These are phyloP conservation scores for Apiotrichum porosum DNA, from an alignment of 1,284 basidiomycete genomes.

Conservation along the genomic window DNA sequence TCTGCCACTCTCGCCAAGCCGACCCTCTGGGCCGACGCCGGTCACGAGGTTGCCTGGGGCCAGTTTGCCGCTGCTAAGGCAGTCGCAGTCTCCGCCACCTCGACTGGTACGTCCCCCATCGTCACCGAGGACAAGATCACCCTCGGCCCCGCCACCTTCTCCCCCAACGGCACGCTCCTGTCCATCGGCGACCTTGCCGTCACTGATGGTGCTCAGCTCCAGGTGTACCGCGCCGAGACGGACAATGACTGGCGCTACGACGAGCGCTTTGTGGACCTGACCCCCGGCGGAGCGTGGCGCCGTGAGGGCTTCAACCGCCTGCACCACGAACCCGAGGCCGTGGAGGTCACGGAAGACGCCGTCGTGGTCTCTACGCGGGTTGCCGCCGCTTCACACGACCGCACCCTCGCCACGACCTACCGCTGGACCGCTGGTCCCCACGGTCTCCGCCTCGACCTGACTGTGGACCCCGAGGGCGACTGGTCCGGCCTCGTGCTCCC, in stretches of 20 bases:
- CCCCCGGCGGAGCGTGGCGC: constrained; percentile 1
- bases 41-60: constrained; percentile 19
- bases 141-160: constrained; percentile 18
- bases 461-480: constrained; percentile 10
- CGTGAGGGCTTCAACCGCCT: constrained; percentile 13
- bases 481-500: constrained; percentile 13
- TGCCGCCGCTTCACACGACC: constrained; percentile 6
- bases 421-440: constrained; percentile 6
- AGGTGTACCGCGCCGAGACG: constrained; percentile 24
- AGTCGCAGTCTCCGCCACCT: too few species aligned
- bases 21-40: constrained; percentile 12
- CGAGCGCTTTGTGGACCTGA: too few species aligned
- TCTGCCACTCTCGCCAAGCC: not conserved
- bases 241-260: constrained; percentile 21
- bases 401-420: constrained; percentile 12
- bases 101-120: too few species aligned
- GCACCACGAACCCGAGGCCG: constrained; percentile 11
- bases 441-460: constrained; percentile 2
- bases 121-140: not conserved
- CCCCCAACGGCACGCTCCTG: constrained; percentile 9
- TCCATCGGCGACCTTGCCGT: constrained; percentile 3
- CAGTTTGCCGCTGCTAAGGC: constrained; percentile 1
- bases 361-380: constrained; percentile 11
- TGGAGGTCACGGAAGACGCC: constrained; percentile 1
- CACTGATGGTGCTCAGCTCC: not conserved